Conservation (phyloP, 257 asterid genomes). For the Salvia miltiorrhiza region DNA sequence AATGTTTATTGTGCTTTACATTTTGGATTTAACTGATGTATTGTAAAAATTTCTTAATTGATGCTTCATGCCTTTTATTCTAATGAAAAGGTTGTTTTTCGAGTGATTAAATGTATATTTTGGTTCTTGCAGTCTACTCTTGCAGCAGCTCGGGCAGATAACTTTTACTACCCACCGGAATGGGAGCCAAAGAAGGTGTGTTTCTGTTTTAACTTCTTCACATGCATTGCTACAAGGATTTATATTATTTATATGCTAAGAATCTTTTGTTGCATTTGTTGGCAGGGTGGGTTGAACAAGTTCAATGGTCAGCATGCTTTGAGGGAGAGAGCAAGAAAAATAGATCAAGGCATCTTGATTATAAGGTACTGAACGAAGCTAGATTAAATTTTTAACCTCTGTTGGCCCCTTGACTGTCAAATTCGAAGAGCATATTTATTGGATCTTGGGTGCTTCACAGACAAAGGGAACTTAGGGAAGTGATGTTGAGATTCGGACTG, state of each 20-base stretch:
- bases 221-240: not conserved
- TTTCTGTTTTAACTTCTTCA: not conserved
- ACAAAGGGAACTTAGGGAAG: not conserved
- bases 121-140: conserved; percentile 82
- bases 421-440: not conserved
- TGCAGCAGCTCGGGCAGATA: conserved; percentile 98
- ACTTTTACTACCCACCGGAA: conserved; percentile 97
- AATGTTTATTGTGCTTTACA: not conserved
- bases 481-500: not conserved
- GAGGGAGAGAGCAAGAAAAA: conserved; percentile 91
- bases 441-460: not conserved
- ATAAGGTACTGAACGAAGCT: conserved; percentile 57
- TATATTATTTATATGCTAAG: conserved; percentile 3
- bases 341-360: conserved; percentile 92
- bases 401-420: not conserved
- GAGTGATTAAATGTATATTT: conserved; percentile 26
- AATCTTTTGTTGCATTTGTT: conserved; percentile 14
- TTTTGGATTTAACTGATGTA: not conserved
- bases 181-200: conserved; percentile 95
- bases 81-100: not conserved
- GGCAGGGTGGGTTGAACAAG: conserved; percentile 91
- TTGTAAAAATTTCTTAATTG: not conserved
- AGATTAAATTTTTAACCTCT: not conserved
- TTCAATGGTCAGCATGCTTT: conserved; percentile 94
- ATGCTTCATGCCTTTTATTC: conserved; percentile 3